Evolutionary conservation across 352 stramenopile species (phyloP).

Genomic region (Globisporangium nunn): DNA sequence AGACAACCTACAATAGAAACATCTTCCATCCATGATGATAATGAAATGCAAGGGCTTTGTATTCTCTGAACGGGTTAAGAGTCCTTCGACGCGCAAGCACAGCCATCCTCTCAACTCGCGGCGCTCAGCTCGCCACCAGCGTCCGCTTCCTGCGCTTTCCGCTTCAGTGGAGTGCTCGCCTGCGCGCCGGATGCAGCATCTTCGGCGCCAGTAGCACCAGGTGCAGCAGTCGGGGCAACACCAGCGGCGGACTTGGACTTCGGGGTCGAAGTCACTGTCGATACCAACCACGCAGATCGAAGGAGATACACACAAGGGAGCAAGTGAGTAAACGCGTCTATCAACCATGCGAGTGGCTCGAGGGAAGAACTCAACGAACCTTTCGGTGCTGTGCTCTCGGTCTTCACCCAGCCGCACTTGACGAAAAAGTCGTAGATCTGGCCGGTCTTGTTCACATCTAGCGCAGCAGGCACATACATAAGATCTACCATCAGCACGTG

Average conservation of each 20-base stretch:
- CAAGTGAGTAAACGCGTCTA: no score
- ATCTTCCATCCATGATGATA: background rate
- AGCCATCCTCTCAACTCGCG: background rate
- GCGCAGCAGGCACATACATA: background rate
- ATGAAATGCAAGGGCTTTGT: background rate
- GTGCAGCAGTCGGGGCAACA: background rate
- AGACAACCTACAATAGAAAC: no score
- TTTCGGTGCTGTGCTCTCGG: conserved; percentile 41
- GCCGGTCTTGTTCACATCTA: conserved; percentile 78
- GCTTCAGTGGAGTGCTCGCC: conserved; percentile 30
- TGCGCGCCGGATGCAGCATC: background rate
- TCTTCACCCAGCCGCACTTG: conserved; percentile 81
- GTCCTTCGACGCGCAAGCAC: background rate
- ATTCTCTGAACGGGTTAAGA: background rate
- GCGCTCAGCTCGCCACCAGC: background rate
- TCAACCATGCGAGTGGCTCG: background rate
- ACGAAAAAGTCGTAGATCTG: conserved; percentile 90
- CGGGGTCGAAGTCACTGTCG: conserved; percentile 9
- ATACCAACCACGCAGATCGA: background rate
- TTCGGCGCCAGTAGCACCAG: background rate
- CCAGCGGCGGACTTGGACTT: conserved; percentile 1
- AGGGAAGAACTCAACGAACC: conserved; percentile 11
- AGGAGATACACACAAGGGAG: no score
- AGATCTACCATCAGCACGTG: conserved; percentile 17
- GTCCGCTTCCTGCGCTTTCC: conserved; percentile 47